Evolutionary conservation across 176 grass and related monocot genomes (phyloP).

Genomic region (Oryza glaberrima): DNA sequence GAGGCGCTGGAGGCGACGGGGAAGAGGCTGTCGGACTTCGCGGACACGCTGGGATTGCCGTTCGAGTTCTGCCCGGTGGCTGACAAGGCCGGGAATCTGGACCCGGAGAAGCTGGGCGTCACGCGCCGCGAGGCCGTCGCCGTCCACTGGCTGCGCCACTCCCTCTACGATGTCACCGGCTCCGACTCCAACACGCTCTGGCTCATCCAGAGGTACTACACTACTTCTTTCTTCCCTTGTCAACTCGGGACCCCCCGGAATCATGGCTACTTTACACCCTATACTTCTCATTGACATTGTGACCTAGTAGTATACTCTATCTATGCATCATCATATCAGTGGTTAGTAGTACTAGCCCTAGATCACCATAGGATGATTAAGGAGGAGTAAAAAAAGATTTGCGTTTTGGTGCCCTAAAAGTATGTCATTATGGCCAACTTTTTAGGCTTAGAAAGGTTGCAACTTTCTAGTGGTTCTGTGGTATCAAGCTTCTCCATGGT

Average conservation of each 20-base stretch:
- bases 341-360: neutral
- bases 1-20: slow-evolving; percentile 75
- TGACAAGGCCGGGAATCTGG: slow-evolving; percentile 76
- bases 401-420: slow-evolving; percentile 45
- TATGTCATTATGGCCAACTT: slow-evolving; percentile 46
- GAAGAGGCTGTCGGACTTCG: slow-evolving; percentile 74
- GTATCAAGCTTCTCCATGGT: neutral
- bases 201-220: slow-evolving; percentile 67
- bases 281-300: slow-evolving; percentile 17
- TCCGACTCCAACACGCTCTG: slow-evolving; percentile 69
- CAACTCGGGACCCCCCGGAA: slow-evolving; percentile 12
- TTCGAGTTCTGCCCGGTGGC: slow-evolving; percentile 78
- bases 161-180: slow-evolving; percentile 81
- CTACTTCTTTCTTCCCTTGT: slow-evolving; percentile 18
- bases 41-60: slow-evolving; percentile 63
- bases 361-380: neutral
- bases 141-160: slow-evolving; percentile 88
- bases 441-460: slow-evolving; percentile 29
- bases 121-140: slow-evolving; percentile 65
- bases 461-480: slow-evolving; percentile 27
- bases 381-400: neutral
- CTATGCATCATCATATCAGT: neutral
- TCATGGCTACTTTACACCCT: slow-evolving; percentile 49
- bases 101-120: slow-evolving; percentile 71
- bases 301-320: neutral